Evolutionary conservation across 805 yeast species (phyloP), one percentile per base, ranked within the genome.

Genomic region (Aciculoconidium aculeatum): DNA sequence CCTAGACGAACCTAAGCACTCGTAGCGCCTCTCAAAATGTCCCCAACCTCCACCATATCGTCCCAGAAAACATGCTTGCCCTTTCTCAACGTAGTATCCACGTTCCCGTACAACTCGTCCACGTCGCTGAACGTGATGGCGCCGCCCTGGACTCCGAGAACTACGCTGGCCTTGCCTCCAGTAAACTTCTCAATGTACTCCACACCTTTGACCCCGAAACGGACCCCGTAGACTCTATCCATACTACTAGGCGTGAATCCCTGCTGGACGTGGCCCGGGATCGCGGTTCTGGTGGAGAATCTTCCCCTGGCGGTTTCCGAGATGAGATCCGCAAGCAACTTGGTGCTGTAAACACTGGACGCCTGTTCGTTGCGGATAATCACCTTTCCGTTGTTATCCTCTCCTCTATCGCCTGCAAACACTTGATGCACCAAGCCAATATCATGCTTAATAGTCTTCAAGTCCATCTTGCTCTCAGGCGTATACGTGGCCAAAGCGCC

Each of bases 211-310:
- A 80, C 70, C 1, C 87, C 80, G 39, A 77, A 74, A 50, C 85
- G 71, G 3, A 81, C 74, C 5, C 85, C 88, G 45, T 77, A 66
- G 2, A 81, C 76, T 60, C 94, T 67, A 53, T 83, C 94, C 53
- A 80, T 78, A 17, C 88, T 72, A 1, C 85, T 72, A 33, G 94
- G 92, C 17, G 75, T 59, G 29, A 77, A 78, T 49, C 94, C 94
- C 53, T 83, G 94, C 59, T 83, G 92, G 17, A 82, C 88, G 50
- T 82, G 94, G 13, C 94, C 92, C 14, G 94, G 94, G 32, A 79
- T 67, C 8, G 92, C 92, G 5, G 88, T 75, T 53, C 79, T 77
- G 13, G 85, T 76, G 44, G 82, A 90, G 42, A 80, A 83, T 44
- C 74, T 67, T 18, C 80, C 79, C 12, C 69, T 59, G 16, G 78